Conservation (phyloP, 75 land plant species). For the Isoetes taiwanensis region DNA sequence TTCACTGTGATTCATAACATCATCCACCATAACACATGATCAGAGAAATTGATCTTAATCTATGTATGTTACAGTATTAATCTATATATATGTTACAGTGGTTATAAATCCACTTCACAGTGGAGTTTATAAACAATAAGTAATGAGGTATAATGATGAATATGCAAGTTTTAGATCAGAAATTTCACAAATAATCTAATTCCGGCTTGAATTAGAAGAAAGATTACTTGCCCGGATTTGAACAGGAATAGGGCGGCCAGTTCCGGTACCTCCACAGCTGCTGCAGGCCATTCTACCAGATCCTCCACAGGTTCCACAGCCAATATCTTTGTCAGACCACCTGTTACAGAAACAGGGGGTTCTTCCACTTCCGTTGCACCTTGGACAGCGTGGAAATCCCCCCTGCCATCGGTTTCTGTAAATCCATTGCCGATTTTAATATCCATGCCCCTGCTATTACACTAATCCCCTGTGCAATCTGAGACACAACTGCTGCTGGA, state of each 20-base stretch:
- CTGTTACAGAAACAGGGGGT: conserved; percentile 56
- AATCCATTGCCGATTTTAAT: conserved; percentile 40
- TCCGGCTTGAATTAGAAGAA: no score
- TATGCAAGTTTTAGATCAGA: no score
- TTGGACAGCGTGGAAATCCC: conserved; percentile 39
- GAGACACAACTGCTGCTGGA: conserved; percentile 40
- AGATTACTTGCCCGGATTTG: conserved; percentile 16
- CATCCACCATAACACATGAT: no score
- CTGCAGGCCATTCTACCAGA: conserved; percentile 63
- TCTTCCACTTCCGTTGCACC: conserved; percentile 68
- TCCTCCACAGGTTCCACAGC: conserved; percentile 73
- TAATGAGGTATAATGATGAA: no score
- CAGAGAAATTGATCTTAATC: no score
- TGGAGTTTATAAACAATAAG: no score
- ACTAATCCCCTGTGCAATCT: conserved; percentile 64
- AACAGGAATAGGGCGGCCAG: conserved; percentile 69
- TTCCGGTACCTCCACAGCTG: conserved; percentile 78
- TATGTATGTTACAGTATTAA: no score
- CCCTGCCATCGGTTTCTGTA: conserved; percentile 26
- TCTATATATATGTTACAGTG: no score
- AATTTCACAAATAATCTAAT: no score
- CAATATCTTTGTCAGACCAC: conserved; percentile 86
- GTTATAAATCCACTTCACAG: no score
- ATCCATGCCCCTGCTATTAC: conserved; percentile 58
- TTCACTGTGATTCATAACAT: no score